phyloP scores from a whole-genome alignment of 371 early-diverging fungal species.

The Smittium culicis region DNA sequence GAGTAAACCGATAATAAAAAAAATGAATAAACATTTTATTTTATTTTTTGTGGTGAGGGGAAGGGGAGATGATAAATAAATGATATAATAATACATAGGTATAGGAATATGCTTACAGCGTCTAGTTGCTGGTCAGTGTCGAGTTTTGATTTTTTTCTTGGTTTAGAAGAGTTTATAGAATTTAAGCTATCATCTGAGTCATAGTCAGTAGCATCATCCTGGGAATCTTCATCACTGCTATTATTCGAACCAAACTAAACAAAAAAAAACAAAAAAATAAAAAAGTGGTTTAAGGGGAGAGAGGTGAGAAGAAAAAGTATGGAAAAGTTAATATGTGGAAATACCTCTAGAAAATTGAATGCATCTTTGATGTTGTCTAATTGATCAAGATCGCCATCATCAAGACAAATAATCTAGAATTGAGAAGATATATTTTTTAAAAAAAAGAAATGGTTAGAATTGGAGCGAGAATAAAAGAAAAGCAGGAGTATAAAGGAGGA shows the following conservation, averaged over 20 bases:
- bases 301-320: too few relatives aligned
- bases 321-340: too few relatives aligned
- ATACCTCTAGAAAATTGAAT: slow-evolving; percentile 36
- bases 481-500: neutral
- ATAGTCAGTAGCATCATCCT: neutral
- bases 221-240: slow-evolving; percentile 13
- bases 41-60: too few relatives aligned
- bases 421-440: neutral
- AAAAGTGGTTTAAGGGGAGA: too few relatives aligned
- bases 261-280: too few relatives aligned
- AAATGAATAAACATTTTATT: neutral
- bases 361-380: slow-evolving; percentile 46
- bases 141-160: neutral
- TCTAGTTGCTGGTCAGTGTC: neutral
- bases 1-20: neutral
- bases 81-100: too few relatives aligned
- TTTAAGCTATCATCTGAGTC: neutral
- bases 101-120: neutral
- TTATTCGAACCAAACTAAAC: neutral
- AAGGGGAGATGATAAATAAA: too few relatives aligned
- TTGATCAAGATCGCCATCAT: slow-evolving; percentile 58
- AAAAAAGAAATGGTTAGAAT: neutral
- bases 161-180: neutral
- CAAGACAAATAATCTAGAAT: slow-evolving; percentile 41
- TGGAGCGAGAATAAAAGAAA: neutral